phyloP scores from a whole-genome alignment of 495 filamentous ascomycete species.

The Opeltia flavorubescens region DNA sequence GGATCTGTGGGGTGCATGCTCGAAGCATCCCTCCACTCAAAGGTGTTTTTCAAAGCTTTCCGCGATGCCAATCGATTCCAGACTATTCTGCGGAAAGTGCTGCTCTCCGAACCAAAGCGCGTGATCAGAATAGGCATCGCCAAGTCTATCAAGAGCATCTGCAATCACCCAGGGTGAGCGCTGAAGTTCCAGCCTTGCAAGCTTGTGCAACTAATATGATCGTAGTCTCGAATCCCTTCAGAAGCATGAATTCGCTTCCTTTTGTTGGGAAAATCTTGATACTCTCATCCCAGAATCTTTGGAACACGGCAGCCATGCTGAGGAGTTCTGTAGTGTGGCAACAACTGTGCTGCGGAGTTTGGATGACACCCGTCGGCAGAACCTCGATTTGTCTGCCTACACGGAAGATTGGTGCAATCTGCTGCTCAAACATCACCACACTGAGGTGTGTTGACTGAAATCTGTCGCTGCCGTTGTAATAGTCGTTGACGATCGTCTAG shows the following conservation, averaged over 20 bases:
- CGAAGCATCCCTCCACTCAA: constrained; percentile 47
- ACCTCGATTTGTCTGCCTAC: constrained; percentile 37
- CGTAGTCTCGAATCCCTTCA: constrained; percentile 5
- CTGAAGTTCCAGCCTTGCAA: not conserved
- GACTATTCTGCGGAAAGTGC: constrained; percentile 23
- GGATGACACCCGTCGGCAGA: constrained; percentile 31
- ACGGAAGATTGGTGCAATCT: constrained; percentile 38
- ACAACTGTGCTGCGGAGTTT: constrained; percentile 40
- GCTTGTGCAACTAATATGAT: constrained; percentile 1
- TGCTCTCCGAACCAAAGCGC: constrained; percentile 26
- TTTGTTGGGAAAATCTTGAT: constrained; percentile 39
- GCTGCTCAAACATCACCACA: constrained; percentile 37
- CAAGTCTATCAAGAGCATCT: constrained; percentile 22
- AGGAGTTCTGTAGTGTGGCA: constrained; percentile 43
- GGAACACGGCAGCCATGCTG: constrained; percentile 29
- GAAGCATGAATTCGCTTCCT: constrained; percentile 23
- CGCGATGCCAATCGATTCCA: constrained; percentile 30
- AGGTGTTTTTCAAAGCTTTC: constrained; percentile 44
- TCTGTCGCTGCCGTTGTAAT: not conserved
- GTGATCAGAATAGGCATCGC: constrained; percentile 23
- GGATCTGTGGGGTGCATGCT: constrained; percentile 30
- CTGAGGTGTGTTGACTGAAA: constrained; percentile 25
- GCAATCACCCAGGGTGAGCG: constrained; percentile 11
- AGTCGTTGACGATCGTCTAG: constrained; percentile 14
- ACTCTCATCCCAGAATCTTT: constrained; percentile 32